A percentile compares a stretch with the other conserved stretches of the same genome.
phyloP scores from a whole-genome alignment of 75 land plant genomes.

The Cupressus sempervirens region DNA sequence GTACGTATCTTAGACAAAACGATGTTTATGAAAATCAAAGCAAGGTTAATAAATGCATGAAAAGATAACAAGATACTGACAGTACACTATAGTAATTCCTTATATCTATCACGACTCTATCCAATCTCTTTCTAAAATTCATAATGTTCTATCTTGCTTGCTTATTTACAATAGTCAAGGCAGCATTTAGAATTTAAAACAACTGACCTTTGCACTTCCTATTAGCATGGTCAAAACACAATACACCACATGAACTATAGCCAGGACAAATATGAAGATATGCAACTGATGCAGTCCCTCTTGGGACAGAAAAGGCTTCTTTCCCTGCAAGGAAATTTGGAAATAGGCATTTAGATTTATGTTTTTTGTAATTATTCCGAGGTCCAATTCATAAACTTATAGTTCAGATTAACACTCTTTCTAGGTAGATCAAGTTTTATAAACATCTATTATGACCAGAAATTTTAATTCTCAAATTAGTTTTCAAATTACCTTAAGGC shows the following conservation, averaged over 20 bases:
- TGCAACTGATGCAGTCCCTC: slow-evolving; percentile 82
- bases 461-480: neutral
- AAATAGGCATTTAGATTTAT: too few species aligned
- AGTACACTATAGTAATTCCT: neutral
- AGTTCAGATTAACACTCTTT: neutral
- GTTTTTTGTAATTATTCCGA: too few species aligned
- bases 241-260: slow-evolving; percentile 76
- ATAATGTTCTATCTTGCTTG: neutral
- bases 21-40: neutral
- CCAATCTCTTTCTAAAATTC: neutral
- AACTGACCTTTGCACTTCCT: slow-evolving; percentile 56
- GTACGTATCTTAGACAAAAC: slow-evolving; percentile 24
- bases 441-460: neutral
- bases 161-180: neutral
- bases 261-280: slow-evolving; percentile 84
- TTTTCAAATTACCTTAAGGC: neutral
- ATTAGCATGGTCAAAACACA: slow-evolving; percentile 61
- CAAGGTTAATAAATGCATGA: neutral
- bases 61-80: neutral
- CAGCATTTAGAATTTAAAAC: neutral
- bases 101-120: neutral
- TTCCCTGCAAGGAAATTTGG: slow-evolving; percentile 45
- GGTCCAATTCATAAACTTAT: neutral
- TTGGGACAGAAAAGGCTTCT: slow-evolving; percentile 62
- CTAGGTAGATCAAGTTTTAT: neutral